These are phyloP conservation scores for Cyclocybe cylindracea DNA, from an alignment of 768 basidiomycete species.

Conservation along the genomic window DNA sequence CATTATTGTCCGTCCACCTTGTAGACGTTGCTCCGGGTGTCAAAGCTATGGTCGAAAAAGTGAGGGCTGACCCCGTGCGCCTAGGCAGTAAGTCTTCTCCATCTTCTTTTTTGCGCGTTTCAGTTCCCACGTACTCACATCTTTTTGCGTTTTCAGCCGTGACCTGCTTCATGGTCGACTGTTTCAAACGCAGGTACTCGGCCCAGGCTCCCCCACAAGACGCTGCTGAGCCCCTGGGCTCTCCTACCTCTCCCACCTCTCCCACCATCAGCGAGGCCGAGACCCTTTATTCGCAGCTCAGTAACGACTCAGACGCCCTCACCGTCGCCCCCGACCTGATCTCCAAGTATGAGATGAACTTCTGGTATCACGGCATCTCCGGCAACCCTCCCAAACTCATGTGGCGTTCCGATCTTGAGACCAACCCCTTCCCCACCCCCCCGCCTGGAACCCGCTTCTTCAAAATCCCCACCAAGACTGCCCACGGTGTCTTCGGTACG, in stretches of 20 bases:
- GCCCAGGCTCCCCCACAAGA: background rate
- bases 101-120: constrained; percentile 24
- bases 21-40: constrained; percentile 25
- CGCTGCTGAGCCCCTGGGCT: background rate
- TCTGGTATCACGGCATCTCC: constrained; percentile 36
- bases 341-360: constrained; percentile 28
- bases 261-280: constrained; percentile 12
- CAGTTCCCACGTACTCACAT: constrained; percentile 16
- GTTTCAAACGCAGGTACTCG: constrained; percentile 4
- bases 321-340: constrained; percentile 25
- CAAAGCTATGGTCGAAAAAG: constrained; percentile 15
- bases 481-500: constrained; percentile 31
- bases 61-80: constrained; percentile 22
- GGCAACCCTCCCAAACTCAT: constrained; percentile 35
- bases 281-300: constrained; percentile 14
- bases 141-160: constrained; percentile 24
- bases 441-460: constrained; percentile 9
- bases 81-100: constrained; percentile 22
- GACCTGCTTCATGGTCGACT: constrained; percentile 28
- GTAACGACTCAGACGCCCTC: constrained; percentile 14
- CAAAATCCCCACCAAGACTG: constrained; percentile 29
- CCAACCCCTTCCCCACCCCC: constrained; percentile 28
- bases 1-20: constrained; percentile 23
- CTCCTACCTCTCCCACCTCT: constrained; percentile 9
- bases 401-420: constrained; percentile 30